Percentiles rank a stretch among this genome's conserved stretches.
These are phyloP conservation scores for Lojkania enalia DNA, from an alignment of 2,329 filamentous ascomycete species.

Conservation along the genomic window DNA sequence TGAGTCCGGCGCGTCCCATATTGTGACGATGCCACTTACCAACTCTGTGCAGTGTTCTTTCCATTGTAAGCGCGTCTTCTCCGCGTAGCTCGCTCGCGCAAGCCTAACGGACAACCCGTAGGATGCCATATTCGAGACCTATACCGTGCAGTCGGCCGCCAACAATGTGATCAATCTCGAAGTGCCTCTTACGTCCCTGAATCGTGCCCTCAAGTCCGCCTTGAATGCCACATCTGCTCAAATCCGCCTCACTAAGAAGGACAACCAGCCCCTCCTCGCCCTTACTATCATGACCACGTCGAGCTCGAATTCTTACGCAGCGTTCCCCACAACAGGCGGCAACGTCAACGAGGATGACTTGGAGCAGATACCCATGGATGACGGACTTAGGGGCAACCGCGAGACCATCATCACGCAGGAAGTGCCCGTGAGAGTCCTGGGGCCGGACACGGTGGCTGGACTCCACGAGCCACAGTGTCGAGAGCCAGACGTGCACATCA, in stretches of 20 bases:
- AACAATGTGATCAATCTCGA: conserved; percentile 95
- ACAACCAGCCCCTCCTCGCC: conserved; percentile 80
- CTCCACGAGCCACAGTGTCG: conserved; percentile 89
- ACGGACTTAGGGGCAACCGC: conserved; percentile 60
- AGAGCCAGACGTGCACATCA: conserved; percentile 92
- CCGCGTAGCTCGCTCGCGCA: neutral
- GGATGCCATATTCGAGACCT: conserved; percentile 88
- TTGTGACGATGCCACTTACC: conserved; percentile 19
- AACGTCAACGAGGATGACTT: conserved; percentile 31
- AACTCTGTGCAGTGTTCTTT: conserved; percentile 42
- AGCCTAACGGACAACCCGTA: conserved; percentile 44
- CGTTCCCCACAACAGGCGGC: conserved; percentile 31
- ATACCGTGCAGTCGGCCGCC: conserved; percentile 83
- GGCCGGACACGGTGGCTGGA: conserved; percentile 81
- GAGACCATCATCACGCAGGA: conserved; percentile 95
- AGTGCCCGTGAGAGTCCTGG: conserved; percentile 89
- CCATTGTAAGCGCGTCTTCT: conserved; percentile 45
- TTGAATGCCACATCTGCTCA: conserved; percentile 78
- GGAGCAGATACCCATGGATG: conserved; percentile 27
- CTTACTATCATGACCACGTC: conserved; percentile 83
- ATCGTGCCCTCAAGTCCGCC: conserved; percentile 89
- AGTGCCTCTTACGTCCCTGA: conserved; percentile 82
- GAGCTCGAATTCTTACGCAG: conserved; percentile 53
- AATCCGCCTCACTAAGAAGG: conserved; percentile 90
- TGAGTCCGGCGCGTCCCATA: conserved; percentile 53